Evolutionary conservation across 1,284 basidiomycete genomes (phyloP).

Genomic region (Anthracocystis walkeri): DNA sequence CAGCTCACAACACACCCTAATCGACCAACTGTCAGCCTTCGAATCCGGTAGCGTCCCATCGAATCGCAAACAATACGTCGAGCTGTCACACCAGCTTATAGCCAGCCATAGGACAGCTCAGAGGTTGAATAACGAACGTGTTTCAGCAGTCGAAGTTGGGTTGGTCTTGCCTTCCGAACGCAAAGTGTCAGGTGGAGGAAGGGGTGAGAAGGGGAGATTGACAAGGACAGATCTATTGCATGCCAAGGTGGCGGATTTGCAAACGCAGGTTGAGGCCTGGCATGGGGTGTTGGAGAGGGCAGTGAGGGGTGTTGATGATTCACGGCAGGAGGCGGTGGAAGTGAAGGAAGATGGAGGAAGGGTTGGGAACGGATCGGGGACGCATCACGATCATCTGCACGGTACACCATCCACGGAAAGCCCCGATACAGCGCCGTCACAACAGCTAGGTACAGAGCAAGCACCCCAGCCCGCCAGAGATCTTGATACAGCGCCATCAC

Average conservation of each 20-base stretch:
- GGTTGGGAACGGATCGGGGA: neutral
- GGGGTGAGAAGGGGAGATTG: neutral
- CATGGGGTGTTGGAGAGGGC: constrained; percentile 19
- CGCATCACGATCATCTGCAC: neutral
- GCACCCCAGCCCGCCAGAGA: too few species aligned
- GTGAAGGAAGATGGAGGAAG: neutral
- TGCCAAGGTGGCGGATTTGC: constrained; percentile 36
- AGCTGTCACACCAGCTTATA: constrained; percentile 22
- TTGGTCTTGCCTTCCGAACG: constrained; percentile 36
- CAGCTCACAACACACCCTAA: neutral
- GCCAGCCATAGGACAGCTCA: constrained; percentile 17
- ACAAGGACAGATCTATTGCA: constrained; percentile 43
- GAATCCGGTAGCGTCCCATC: constrained; percentile 3
- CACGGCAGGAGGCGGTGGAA: neutral
- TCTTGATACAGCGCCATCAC: too few species aligned
- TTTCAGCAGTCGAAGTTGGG: constrained; percentile 22
- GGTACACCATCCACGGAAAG: too few species aligned
- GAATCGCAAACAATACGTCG: constrained; percentile 18
- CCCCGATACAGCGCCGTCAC: neutral
- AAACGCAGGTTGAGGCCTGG: constrained; percentile 38
- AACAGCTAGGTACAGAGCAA: neutral
- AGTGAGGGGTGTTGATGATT: neutral
- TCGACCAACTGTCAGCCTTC: constrained; percentile 6
- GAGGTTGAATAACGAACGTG: constrained; percentile 31
- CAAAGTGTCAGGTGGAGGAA: neutral